These are phyloP conservation scores for Calonectria pseudoreteaudii DNA, from an alignment of 2,329 filamentous ascomycete genomes.

Conservation along the genomic window DNA sequence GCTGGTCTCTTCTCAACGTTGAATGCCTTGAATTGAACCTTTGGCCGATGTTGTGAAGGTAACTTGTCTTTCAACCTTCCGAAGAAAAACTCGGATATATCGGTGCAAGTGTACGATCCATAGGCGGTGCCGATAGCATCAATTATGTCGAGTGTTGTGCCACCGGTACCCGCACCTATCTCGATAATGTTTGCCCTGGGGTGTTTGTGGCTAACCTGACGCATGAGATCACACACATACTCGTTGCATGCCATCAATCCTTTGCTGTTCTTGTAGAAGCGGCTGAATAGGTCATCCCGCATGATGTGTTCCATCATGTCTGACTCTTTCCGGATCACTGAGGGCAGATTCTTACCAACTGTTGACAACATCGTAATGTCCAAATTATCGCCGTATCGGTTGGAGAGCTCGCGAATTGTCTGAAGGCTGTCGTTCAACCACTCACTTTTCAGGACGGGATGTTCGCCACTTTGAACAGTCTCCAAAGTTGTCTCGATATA, in stretches of 20 bases:
- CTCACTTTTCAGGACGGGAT: neutral
- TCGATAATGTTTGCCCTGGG: neutral
- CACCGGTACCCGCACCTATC: neutral
- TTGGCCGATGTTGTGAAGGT: neutral
- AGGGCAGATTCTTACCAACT: neutral
- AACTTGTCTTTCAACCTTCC: neutral
- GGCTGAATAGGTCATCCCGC: neutral
- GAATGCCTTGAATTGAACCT: neutral
- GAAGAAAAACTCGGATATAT: neutral
- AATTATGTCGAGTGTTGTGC: neutral
- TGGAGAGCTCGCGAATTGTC: neutral
- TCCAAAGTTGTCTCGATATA: neutral
- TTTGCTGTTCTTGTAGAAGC: neutral
- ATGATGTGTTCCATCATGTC: neutral
- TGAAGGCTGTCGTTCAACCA: neutral
- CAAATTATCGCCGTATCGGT: neutral
- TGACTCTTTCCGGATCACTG: neutral
- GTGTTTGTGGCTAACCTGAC: neutral
- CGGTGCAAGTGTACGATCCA: neutral
- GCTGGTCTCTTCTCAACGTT: neutral
- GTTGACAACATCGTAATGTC: neutral
- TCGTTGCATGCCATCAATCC: neutral
- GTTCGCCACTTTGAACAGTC: neutral
- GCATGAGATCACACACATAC: neutral
- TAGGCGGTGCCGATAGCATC: neutral